These are phyloP conservation scores for Penicillium coffeae DNA, from an alignment of 495 filamentous ascomycete genomes.

Conservation along the genomic window DNA sequence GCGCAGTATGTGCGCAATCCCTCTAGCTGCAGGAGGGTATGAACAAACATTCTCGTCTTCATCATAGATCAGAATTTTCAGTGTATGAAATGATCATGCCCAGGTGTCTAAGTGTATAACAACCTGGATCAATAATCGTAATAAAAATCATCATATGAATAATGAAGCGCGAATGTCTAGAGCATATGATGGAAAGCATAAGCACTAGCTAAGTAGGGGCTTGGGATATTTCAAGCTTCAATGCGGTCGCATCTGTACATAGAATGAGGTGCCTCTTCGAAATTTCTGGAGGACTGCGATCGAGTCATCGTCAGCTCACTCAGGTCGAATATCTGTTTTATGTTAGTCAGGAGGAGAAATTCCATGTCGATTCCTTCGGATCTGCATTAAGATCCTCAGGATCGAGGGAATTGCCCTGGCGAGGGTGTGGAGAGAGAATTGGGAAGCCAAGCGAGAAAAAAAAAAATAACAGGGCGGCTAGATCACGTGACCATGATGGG, in stretches of 20 bases:
- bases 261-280: too few species aligned
- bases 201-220: too few species aligned
- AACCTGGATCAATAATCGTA: constrained; percentile 33
- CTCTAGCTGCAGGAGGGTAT: background rate
- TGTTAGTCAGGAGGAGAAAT: too few species aligned
- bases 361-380: too few species aligned
- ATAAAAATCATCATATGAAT: constrained; percentile 37
- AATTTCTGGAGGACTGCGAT: too few species aligned
- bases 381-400: background rate
- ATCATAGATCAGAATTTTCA: constrained; percentile 44
- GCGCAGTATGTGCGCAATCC: background rate
- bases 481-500: background rate
- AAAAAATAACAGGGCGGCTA: background rate
- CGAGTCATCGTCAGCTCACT: too few species aligned
- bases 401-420: background rate
- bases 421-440: background rate
- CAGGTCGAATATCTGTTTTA: too few species aligned
- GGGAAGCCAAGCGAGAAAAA: background rate
- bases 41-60: constrained; percentile 9
- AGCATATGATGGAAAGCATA: too few species aligned
- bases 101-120: constrained; percentile 28
- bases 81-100: constrained; percentile 44
- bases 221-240: too few species aligned
- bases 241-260: too few species aligned
- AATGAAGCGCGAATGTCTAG: constrained; percentile 2